These are phyloP conservation scores for Coriolopsis trogii DNA, from an alignment of 1,284 basidiomycete species.

Conservation along the genomic window DNA sequence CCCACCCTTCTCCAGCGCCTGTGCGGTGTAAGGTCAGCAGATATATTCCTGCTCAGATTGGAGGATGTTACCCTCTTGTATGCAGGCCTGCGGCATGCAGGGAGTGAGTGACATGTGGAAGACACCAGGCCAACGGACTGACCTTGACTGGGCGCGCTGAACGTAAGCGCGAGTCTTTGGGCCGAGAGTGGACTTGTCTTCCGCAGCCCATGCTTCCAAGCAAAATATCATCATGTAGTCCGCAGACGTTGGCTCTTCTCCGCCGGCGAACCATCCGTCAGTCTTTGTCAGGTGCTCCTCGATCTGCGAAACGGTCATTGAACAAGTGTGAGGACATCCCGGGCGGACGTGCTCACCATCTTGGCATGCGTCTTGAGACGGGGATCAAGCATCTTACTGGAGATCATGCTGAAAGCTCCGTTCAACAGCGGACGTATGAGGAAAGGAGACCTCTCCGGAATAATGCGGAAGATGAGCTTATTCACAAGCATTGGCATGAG, in stretches of 20 bases:
- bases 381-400: slow-evolving; percentile 24
- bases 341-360: no score
- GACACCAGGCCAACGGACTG: slow-evolving; percentile 1
- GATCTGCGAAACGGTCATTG: slow-evolving; percentile 24
- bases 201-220: slow-evolving; percentile 31
- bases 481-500: slow-evolving; percentile 42
- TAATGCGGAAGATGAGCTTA: slow-evolving; percentile 33
- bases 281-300: slow-evolving; percentile 31
- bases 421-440: slow-evolving; percentile 36
- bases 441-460: slow-evolving; percentile 34
- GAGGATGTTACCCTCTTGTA: slow-evolving; percentile 36
- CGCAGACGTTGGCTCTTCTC: slow-evolving; percentile 41
- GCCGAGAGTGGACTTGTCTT: slow-evolving; percentile 25
- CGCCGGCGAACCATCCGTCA: slow-evolving; percentile 41
- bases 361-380: slow-evolving; percentile 30
- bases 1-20: slow-evolving; percentile 41
- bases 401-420: slow-evolving; percentile 25
- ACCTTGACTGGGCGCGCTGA: slow-evolving; percentile 35
- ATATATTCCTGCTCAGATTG: not conserved
- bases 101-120: slow-evolving; percentile 2
- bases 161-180: slow-evolving; percentile 34
- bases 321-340: no score
- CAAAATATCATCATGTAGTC: slow-evolving; percentile 44
- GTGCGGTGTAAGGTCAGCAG: not conserved
- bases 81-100: slow-evolving; percentile 32